A percentile compares a stretch with the other conserved stretches of the same genome.
Conservation (phyloP, 768 basidiomycete species). For the Clitopilus passeckerianus region DNA sequence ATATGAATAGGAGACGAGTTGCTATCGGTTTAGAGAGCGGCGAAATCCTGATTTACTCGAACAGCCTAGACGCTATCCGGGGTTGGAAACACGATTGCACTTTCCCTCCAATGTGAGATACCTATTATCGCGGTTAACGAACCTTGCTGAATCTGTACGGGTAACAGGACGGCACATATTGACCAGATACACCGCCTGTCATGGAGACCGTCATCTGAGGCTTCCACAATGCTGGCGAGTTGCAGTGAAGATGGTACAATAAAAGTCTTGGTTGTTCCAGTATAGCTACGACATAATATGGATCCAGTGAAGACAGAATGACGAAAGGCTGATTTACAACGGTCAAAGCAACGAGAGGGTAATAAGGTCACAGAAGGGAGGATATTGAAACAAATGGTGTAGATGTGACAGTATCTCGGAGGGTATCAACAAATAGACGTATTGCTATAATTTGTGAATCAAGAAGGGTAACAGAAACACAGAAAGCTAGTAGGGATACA, state of each 20-base stretch:
- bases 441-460: background rate
- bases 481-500: slow-evolving; percentile 50
- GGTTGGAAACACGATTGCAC: slow-evolving; percentile 44
- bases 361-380: slow-evolving; percentile 14
- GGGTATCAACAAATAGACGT: slow-evolving; percentile 30
- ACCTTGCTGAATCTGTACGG: background rate
- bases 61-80: slow-evolving; percentile 18
- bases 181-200: slow-evolving; percentile 75
- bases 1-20: slow-evolving; percentile 36
- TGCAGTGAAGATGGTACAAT: slow-evolving; percentile 93
- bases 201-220: slow-evolving; percentile 57
- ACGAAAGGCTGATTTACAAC: slow-evolving; percentile 61
- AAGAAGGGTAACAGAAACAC: slow-evolving; percentile 11
- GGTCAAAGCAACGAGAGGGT: slow-evolving; percentile 28
- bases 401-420: slow-evolving; percentile 13
- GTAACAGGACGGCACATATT: slow-evolving; percentile 64
- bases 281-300: slow-evolving; percentile 41
- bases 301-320: slow-evolving; percentile 37
- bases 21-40: slow-evolving; percentile 88
- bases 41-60: slow-evolving; percentile 58
- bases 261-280: slow-evolving; percentile 64
- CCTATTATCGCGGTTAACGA: background rate
- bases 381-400: slow-evolving; percentile 30
- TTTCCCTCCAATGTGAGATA: slow-evolving; percentile 47
- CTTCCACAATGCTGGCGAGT: slow-evolving; percentile 61